Conservation (phyloP, 148 eudicot genomes). For the Limonium bicolor region DNA sequence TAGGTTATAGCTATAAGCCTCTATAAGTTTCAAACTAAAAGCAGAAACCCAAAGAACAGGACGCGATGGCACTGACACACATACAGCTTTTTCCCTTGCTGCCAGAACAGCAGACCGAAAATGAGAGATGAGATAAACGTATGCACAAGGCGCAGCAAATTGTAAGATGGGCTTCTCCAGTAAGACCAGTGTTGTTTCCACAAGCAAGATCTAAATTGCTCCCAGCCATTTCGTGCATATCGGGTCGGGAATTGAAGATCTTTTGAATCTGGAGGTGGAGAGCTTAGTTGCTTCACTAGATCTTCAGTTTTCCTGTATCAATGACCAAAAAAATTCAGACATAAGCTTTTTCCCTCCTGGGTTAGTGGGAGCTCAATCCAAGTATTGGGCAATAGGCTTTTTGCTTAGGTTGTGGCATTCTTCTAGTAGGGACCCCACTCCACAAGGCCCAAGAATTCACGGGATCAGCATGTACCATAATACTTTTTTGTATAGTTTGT, state of each 20-base stretch:
- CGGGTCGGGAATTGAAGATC: conserved; percentile 37
- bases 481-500: too few species aligned
- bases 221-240: conserved; percentile 60
- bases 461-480: too few species aligned
- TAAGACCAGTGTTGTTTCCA: conserved; percentile 77
- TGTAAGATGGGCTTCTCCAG: conserved; percentile 89
- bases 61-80: conserved; percentile 1
- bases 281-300: conserved; percentile 26
- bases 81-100: conserved; percentile 55
- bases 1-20: too few species aligned
- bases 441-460: too few species aligned
- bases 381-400: too few species aligned
- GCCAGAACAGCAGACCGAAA: conserved; percentile 60
- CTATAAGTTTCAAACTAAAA: too few species aligned
- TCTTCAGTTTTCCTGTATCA: conserved; percentile 42
- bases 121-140: conserved; percentile 26
- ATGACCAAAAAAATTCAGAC: too few species aligned
- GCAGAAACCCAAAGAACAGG: background rate
- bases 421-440: too few species aligned
- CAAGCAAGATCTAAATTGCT: conserved; percentile 59
- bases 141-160: conserved; percentile 25
- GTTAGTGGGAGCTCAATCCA: background rate
- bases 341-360: too few species aligned
- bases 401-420: too few species aligned
- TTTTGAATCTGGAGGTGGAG: conserved; percentile 46